These are phyloP conservation scores for Lepiota venenata DNA, from an alignment of 768 basidiomycete genomes.

Conservation along the genomic window DNA sequence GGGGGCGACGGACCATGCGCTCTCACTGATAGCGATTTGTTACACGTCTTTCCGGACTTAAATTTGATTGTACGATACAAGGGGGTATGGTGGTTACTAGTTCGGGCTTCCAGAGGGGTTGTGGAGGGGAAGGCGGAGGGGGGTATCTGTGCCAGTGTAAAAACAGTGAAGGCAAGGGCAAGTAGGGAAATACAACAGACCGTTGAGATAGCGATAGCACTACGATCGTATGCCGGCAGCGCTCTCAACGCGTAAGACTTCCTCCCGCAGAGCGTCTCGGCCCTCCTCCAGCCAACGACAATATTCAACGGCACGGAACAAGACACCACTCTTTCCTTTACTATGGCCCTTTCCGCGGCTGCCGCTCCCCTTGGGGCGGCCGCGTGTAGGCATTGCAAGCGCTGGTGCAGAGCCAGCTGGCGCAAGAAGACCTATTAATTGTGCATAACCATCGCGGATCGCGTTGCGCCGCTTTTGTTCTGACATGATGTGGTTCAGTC, in stretches of 20 bases:
- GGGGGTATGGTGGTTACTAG: no score
- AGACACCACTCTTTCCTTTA: conserved; percentile 87
- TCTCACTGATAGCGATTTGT: not conserved
- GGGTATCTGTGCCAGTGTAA: no score
- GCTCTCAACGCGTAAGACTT: conserved; percentile 66
- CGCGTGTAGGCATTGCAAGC: conserved; percentile 73
- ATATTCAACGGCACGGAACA: conserved; percentile 86
- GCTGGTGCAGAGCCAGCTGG: conserved; percentile 69
- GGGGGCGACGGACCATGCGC: not conserved
- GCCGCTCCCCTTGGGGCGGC: conserved; percentile 78
- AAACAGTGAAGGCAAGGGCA: conserved; percentile 16
- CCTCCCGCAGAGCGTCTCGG: conserved; percentile 61
- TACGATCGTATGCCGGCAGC: conserved; percentile 51
- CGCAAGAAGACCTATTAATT: conserved; percentile 76
- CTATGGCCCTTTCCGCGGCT: conserved; percentile 61
- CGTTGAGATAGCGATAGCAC: conserved; percentile 1
- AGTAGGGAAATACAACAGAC: not conserved
- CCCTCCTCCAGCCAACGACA: conserved; percentile 86
- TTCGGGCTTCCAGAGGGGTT: no score
- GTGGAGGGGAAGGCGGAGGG: no score
- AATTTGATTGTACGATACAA: no score
- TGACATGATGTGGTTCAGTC: conserved; percentile 91
- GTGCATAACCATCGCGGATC: conserved; percentile 87
- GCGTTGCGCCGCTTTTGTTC: conserved; percentile 93
- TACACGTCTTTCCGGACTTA: conserved; percentile 4